Conservation (phyloP, 179 eudicot genomes). For the Pouteria campechiana region DNA sequence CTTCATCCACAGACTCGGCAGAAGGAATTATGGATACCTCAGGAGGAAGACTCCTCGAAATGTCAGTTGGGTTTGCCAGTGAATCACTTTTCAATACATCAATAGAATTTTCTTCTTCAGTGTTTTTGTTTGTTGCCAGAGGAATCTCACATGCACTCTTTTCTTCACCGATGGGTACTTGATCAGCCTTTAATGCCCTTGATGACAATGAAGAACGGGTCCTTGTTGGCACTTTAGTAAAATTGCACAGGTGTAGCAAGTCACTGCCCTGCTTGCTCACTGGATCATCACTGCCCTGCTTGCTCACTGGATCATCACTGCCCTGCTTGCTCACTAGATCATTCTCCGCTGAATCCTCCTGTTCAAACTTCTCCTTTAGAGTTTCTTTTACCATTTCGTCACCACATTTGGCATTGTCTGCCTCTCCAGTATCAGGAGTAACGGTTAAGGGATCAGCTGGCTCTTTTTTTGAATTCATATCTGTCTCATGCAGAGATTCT, state of each 20-base stretch:
- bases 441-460: constrained; percentile 9
- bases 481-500: constrained; percentile 6
- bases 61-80: constrained; percentile 10
- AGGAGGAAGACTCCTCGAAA: constrained; percentile 16
- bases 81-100: constrained; percentile 16
- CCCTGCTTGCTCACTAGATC: constrained; percentile 14
- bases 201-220: constrained; percentile 29
- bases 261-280: constrained; percentile 15
- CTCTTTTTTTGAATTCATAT: constrained; percentile 12
- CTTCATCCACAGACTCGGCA: constrained; percentile 12
- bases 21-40: constrained; percentile 6
- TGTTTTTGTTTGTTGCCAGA: constrained; percentile 11
- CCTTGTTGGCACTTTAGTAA: constrained; percentile 36
- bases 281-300: constrained; percentile 12
- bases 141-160: constrained; percentile 4
- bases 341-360: constrained; percentile 15
- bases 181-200: constrained; percentile 18
- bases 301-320: constrained; percentile 12
- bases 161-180: constrained; percentile 16
- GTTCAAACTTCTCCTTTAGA: constrained; percentile 9
- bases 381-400: constrained; percentile 15
- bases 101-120: constrained; percentile 14
- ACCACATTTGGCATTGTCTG: constrained; percentile 11
- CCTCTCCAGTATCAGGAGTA: constrained; percentile 10
- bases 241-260: constrained; percentile 22